phyloP scores from a whole-genome alignment of 2,329 filamentous ascomycete species.

The Fulvia fulva region DNA sequence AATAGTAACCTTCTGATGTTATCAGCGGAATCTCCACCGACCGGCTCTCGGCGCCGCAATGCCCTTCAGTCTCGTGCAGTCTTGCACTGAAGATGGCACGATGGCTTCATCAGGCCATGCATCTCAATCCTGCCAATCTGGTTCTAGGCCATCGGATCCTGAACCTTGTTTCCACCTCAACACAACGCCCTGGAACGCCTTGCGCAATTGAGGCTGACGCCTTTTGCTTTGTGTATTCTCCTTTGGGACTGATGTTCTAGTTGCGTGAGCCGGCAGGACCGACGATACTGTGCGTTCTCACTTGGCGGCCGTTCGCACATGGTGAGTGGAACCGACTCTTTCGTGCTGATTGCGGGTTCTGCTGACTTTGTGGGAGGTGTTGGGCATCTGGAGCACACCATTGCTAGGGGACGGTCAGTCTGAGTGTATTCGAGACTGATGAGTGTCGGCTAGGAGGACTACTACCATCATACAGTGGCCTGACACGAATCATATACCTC shows the following conservation, averaged over 20 bases:
- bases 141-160: background rate
- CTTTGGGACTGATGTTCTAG: background rate
- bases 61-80: background rate
- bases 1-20: background rate
- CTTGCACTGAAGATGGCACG: background rate
- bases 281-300: background rate
- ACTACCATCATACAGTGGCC: no score
- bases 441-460: no score
- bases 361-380: no score
- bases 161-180: background rate
- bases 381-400: no score
- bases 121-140: background rate
- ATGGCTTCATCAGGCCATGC: background rate
- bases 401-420: no score
- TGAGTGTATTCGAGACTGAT: no score
- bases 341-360: background rate
- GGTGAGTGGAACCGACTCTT: background rate
- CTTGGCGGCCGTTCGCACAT: background rate
- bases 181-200: background rate
- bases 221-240: background rate
- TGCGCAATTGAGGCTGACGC: background rate
- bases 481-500: no score
- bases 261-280: background rate
- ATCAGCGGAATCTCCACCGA: background rate
- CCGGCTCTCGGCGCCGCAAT: background rate